Base-by-base conservation (phyloP, 495 filamentous ascomycete species). In the Margaritispora aquatica region DNA sequence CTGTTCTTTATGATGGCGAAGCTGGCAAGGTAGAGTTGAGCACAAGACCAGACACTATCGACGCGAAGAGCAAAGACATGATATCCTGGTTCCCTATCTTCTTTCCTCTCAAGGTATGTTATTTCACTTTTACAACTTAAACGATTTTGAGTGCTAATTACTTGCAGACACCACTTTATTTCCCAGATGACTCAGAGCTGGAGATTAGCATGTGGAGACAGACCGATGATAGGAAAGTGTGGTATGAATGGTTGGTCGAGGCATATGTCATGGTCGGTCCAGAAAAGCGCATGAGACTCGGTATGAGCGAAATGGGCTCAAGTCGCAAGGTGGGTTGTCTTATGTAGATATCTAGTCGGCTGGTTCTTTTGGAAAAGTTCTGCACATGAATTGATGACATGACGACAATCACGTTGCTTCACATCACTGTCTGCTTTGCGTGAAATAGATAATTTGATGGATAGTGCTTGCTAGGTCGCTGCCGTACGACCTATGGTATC, bases 71-170 rank as follows among this genome's bases (percentile, higher is more conserved):
- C 73, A 85, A 87, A 64, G 88, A 90, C 63, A 97, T 97, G 94
- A 94, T 96, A 57, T 93, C 88, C 65, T 99, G 94, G 94, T 99
- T 99, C 71, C 94, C 94, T 9, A 97, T 97, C 13, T 97, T 89
- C 75, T 99, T 99, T 66, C 94, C 94, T 7, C 70, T 99, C 10
- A 96, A 96, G 85, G 93, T 95, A 79, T 61, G 75, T 70, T 41
- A 26, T 23, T 26, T n/a, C 26, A 27, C 10, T n/a, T 3, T 29
- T 26, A 29, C 26, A 51, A 10, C 15, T 26, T 15, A 17, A 27
- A 7, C n/a, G n/a, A n/a, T 11, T 27, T 29, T 51, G 10, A 17
- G 13, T 34, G 52, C 54, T 65, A 36, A 49, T 22, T 46, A 20
- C 2, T 20, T 34, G 10, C 50, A 96, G 93, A 84, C 85, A 63